Base-by-base conservation (phyloP, 306 rosid species). In the Lathyrus oleraceus region DNA sequence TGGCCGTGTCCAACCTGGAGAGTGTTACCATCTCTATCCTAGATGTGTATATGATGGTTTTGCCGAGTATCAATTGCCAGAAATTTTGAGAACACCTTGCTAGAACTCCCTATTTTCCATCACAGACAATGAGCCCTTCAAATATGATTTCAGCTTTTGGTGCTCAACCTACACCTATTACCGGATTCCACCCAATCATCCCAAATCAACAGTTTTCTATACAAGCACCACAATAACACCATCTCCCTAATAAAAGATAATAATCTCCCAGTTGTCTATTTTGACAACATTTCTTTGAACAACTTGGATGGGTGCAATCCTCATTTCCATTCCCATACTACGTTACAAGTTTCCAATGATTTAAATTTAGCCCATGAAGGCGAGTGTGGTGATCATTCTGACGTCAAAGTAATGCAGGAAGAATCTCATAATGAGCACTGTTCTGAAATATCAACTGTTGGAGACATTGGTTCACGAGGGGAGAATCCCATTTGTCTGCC, bases 1-100 rank as follows among this genome's bases (percentile, higher is more conserved):
- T 76, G 99, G 99, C 54, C 96, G 97, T 64, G 95, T 89, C 80
- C 97, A 87, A 78, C 96, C 96, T 10, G 97, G 96, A 72, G 96
- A 84, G 68, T 94, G 99, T 74, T 94, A 84, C 80, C 92, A 83
- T 81, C 89, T 94, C 81, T 94, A 87, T 82, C 99, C 99, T 71
- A 87, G 88, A 80, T 86, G 96, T 74, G 97, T 91, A 38, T 87
- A 82, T 82, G 85, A 87, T 23, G 85, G 91, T 39, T 94, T 94
- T 85, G 84, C 83, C 5, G 97, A 91, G 78, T 91, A 88, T 85
- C 99, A 91, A 54, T 73, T 91, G 79, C 95, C 96, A 14, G 97
- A 94, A 86, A 91, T 94, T 76, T 82, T 94, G 82, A 88, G 99
- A 86, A 91, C 97, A 20, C 99, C 99, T 54, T 68, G n/a, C n/a